These are phyloP conservation scores for Tremella yokohamensis DNA, from an alignment of 768 basidiomycete genomes.

Conservation along the genomic window DNA sequence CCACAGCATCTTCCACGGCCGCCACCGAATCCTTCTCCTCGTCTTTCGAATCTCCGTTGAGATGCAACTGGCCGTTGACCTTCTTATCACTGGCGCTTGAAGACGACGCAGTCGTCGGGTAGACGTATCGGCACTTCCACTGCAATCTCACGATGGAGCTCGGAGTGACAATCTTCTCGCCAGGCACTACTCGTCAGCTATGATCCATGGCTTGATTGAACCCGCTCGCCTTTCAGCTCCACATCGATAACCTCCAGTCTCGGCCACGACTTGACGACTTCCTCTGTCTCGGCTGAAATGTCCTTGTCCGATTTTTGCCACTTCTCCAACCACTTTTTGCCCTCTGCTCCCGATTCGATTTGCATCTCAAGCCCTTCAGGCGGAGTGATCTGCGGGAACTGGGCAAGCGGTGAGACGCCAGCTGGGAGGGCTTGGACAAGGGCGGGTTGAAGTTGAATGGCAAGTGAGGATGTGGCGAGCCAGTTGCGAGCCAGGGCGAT, in stretches of 20 bases:
- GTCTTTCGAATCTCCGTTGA: conserved; percentile 18
- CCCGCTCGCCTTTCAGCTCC: conserved; percentile 70
- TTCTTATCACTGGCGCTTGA: conserved; percentile 4
- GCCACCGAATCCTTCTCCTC: conserved; percentile 30
- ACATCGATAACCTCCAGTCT: conserved; percentile 68
- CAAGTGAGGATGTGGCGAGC: conserved; percentile 71
- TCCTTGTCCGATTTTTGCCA: conserved; percentile 32
- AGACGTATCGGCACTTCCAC: conserved; percentile 72
- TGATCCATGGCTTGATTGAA: too few relatives aligned
- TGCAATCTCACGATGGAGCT: conserved; percentile 81
- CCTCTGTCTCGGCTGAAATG: conserved; percentile 57
- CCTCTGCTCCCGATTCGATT: conserved; percentile 53
- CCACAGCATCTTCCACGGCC: conserved; percentile 53
- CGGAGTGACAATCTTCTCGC: conserved; percentile 81
- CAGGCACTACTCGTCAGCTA: conserved; percentile 63
- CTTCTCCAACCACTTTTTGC: conserved; percentile 53
- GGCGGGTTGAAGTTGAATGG: conserved; percentile 78
- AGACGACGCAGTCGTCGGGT: conserved; percentile 53
- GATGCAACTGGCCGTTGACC: conserved; percentile 7
- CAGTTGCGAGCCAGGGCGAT: conserved; percentile 83
- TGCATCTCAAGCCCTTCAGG: conserved; percentile 49
- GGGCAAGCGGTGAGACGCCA: conserved; percentile 57
- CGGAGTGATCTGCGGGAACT: conserved; percentile 68
- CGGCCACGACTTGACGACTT: conserved; percentile 63
- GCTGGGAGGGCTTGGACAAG: conserved; percentile 72